Evolutionary conservation across 176 grass and related monocot species (phyloP).

Genomic region (Cenchrus americanus): DNA sequence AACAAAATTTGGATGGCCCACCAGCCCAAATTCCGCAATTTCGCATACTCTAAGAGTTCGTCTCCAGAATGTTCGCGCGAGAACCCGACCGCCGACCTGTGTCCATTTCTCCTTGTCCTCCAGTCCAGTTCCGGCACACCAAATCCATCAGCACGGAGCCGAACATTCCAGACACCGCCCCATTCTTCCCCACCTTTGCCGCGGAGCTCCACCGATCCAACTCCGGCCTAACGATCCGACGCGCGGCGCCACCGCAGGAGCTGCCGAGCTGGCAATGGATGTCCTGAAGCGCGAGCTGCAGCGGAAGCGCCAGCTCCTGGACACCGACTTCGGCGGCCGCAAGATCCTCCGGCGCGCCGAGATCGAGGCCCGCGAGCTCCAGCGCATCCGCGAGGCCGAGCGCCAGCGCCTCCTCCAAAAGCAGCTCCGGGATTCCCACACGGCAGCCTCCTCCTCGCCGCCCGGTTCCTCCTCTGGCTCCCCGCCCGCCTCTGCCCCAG

Average conservation of each 20-base stretch:
- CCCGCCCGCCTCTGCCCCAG: not conserved
- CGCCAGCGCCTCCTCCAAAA: conserved; percentile 49
- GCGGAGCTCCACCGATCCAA: not conserved
- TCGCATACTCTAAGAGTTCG: not conserved
- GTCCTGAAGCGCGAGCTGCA: conserved; percentile 76
- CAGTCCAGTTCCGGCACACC: not conserved
- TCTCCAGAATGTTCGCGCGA: conserved; percentile 42
- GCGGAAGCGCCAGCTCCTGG: conserved; percentile 63
- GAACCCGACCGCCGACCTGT: not conserved
- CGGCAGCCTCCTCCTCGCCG: conserved; percentile 17
- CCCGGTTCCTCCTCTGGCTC: not conserved
- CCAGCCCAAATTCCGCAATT: not conserved
- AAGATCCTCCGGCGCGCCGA: conserved; percentile 63
- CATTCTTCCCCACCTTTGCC: not conserved
- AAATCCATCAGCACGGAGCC: not conserved
- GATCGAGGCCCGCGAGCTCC: conserved; percentile 61
- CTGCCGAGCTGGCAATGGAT: conserved; percentile 59
- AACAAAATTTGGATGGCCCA: not conserved
- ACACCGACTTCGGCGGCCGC: conserved; percentile 63
- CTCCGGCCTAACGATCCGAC: not conserved
- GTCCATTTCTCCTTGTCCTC: not conserved
- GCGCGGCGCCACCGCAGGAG: not conserved
- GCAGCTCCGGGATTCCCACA: conserved; percentile 4
- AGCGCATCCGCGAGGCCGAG: conserved; percentile 54
- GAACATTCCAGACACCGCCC: conserved; percentile 20